phyloP scores from a whole-genome alignment of 2,329 filamentous ascomycete species.

The Colletotrichum spinosum region DNA sequence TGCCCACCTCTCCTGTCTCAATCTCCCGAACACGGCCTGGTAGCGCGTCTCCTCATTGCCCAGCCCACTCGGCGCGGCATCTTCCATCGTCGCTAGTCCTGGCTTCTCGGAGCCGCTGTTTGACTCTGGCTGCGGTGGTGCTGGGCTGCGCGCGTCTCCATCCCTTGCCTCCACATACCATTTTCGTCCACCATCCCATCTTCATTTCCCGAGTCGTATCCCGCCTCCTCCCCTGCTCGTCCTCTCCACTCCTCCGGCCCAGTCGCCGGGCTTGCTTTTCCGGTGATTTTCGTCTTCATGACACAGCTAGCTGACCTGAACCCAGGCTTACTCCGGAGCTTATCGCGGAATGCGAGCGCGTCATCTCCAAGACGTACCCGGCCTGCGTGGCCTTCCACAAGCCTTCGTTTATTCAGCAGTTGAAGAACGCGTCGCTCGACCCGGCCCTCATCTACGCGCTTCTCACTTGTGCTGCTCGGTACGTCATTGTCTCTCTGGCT shows the following conservation, averaged over 20 bases:
- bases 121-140: neutral
- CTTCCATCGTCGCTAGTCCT: slow-evolving; percentile 31
- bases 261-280: slow-evolving; percentile 22
- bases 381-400: slow-evolving; percentile 73
- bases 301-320: slow-evolving; percentile 20
- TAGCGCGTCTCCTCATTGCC: slow-evolving; percentile 4
- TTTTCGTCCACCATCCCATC: slow-evolving; percentile 25
- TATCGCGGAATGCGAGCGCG: slow-evolving; percentile 69
- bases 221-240: slow-evolving; percentile 21
- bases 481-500: slow-evolving; percentile 47
- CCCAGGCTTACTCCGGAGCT: slow-evolving; percentile 66
- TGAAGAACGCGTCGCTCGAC: slow-evolving; percentile 68
- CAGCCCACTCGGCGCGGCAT: slow-evolving; percentile 13
- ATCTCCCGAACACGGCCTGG: slow-evolving; percentile 29
- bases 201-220: slow-evolving; percentile 36
- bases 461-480: slow-evolving; percentile 68
- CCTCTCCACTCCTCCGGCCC: slow-evolving; percentile 30
- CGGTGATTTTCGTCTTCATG: neutral
- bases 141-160: neutral
- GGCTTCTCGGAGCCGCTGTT: slow-evolving; percentile 21
- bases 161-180: slow-evolving; percentile 17
- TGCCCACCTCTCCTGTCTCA: slow-evolving; percentile 16
- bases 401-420: slow-evolving; percentile 70
- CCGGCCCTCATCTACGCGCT: slow-evolving; percentile 68
- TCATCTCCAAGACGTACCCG: slow-evolving; percentile 70